Percentiles rank a stretch among this genome's conserved stretches.
Conservation (phyloP, 495 filamentous ascomycete species). For the Monascus purpureus region DNA sequence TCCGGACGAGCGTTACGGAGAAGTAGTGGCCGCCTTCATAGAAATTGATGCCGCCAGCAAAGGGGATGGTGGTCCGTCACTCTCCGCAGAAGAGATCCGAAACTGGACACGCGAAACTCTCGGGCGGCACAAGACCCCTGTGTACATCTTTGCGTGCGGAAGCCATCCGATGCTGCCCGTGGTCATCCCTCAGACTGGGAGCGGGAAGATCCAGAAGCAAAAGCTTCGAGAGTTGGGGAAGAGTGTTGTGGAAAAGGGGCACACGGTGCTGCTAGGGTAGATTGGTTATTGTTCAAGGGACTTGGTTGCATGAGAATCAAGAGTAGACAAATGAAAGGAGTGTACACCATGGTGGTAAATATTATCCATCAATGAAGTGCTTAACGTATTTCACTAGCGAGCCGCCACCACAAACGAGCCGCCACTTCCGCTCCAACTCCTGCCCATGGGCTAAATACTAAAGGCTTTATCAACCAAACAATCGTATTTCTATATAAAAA, state of each 20-base stretch:
- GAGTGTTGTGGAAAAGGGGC: constrained; percentile 20
- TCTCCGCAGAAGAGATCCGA: constrained; percentile 35
- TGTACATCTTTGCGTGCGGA: constrained; percentile 52
- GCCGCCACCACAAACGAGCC: too few relatives aligned
- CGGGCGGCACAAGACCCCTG: constrained; percentile 53
- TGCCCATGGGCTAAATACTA: too few relatives aligned
- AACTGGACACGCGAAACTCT: constrained; percentile 46
- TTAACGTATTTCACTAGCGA: too few relatives aligned
- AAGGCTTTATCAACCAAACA: too few relatives aligned
- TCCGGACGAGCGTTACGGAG: constrained; percentile 47
- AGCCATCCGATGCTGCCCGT: constrained; percentile 39
- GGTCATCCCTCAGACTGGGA: constrained; percentile 48
- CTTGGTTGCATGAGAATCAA: too few relatives aligned
- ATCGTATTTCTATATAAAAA: too few relatives aligned
- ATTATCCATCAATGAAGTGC: too few relatives aligned
- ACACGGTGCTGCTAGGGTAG: too few relatives aligned
- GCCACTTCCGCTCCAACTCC: too few relatives aligned
- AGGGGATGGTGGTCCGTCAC: constrained; percentile 13
- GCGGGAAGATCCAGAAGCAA: constrained; percentile 58
- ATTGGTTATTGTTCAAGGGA: too few relatives aligned
- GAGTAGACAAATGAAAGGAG: too few relatives aligned
- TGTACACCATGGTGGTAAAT: too few relatives aligned
- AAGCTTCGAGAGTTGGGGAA: constrained; percentile 46
- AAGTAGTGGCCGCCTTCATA: constrained; percentile 53
- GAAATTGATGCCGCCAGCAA: constrained; percentile 7